These are phyloP conservation scores for Trichosporon sp. DNA, from an alignment of 1,284 basidiomycete genomes.

Conservation along the genomic window DNA sequence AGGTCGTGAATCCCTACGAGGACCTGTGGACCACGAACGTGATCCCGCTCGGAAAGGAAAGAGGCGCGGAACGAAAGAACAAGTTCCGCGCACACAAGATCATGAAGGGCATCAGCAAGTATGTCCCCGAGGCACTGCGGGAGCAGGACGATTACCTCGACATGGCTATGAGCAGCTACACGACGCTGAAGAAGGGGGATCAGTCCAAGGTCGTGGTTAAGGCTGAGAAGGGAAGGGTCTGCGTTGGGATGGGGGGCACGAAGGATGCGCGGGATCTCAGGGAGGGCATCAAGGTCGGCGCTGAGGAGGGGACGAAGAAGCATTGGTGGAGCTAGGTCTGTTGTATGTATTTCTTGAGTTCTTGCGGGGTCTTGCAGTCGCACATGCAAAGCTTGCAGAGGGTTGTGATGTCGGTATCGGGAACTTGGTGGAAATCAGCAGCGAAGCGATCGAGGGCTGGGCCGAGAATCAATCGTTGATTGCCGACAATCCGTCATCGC, in stretches of 20 bases:
- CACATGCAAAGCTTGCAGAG: no score
- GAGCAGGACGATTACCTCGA: constrained; percentile 42
- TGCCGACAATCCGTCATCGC: no score
- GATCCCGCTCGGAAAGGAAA: constrained; percentile 33
- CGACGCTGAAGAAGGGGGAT: constrained; percentile 32
- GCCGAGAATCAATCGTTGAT: no score
- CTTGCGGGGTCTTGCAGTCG: no score
- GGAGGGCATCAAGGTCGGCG: constrained; percentile 23
- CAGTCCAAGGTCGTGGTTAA: constrained; percentile 41
- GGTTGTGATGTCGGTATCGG: no score
- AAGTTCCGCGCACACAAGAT: constrained; percentile 27
- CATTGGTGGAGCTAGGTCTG: constrained; percentile 27
- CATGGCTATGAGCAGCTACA: constrained; percentile 36
- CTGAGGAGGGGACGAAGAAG: constrained; percentile 18
- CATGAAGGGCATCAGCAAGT: constrained; percentile 34
- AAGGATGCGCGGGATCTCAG: constrained; percentile 8
- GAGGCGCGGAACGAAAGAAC: neutral
- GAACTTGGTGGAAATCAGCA: no score
- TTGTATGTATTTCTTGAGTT: neutral
- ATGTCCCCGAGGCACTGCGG: constrained; percentile 38
- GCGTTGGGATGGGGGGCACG: constrained; percentile 23
- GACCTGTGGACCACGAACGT: constrained; percentile 43
- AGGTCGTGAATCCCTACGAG: constrained; percentile 40
- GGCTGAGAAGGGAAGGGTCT: constrained; percentile 40
- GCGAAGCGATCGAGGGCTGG: no score